Evolutionary conservation across 352 stramenopile genomes (phyloP).

Genomic region (Phytophthora parvispora): DNA sequence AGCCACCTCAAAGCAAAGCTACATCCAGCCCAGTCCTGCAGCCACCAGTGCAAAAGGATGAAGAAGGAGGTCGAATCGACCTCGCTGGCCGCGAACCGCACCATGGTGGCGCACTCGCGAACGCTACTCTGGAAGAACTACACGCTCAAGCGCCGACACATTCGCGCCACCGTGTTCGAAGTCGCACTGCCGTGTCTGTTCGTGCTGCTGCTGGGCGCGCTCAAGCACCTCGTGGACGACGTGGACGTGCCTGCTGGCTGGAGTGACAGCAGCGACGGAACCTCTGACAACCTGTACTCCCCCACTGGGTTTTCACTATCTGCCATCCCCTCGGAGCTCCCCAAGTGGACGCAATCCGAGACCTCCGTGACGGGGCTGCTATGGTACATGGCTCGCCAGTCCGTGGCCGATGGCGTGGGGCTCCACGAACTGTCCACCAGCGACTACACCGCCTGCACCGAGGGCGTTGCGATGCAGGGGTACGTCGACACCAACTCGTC

Average conservation of each 20-base stretch:
- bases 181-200: slow-evolving; percentile 61
- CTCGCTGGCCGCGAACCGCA: slow-evolving; percentile 1
- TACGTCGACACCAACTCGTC: slow-evolving; percentile 43
- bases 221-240: slow-evolving; percentile 62
- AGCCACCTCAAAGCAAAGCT: neutral
- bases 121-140: slow-evolving; percentile 78
- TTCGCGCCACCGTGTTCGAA: slow-evolving; percentile 54
- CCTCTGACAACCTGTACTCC: slow-evolving; percentile 58
- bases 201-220: slow-evolving; percentile 56
- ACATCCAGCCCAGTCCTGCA: neutral
- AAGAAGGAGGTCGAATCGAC: neutral
- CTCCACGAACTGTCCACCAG: slow-evolving; percentile 48
- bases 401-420: slow-evolving; percentile 35
- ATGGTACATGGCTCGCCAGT: slow-evolving; percentile 48
- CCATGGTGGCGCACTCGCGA: slow-evolving; percentile 15
- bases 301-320: slow-evolving; percentile 33
- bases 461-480: slow-evolving; percentile 40
- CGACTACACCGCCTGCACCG: slow-evolving; percentile 37
- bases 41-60: neutral
- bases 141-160: slow-evolving; percentile 65
- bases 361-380: slow-evolving; percentile 64
- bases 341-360: slow-evolving; percentile 59
- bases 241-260: slow-evolving; percentile 61
- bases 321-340: slow-evolving; percentile 35
- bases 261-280: slow-evolving; percentile 38